phyloP scores from a whole-genome alignment of 345 rosid species.

The Reutealis trisperma region DNA sequence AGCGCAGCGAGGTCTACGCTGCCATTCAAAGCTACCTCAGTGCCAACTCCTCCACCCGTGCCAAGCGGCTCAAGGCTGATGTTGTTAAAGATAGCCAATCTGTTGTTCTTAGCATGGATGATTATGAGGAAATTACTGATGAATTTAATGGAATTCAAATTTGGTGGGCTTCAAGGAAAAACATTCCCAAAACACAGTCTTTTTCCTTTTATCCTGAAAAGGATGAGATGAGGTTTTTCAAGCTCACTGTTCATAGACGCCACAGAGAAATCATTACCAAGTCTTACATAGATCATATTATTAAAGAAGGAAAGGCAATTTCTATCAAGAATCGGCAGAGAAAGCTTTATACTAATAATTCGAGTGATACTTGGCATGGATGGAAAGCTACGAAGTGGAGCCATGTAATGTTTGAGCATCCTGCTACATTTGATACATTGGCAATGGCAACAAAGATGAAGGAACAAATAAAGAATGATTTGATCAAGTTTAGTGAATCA shows the following conservation, averaged over 20 bases:
- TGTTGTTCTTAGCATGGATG: constrained; percentile 15
- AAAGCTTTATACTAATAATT: constrained; percentile 1
- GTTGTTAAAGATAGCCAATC: background rate
- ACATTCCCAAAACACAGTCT: background rate
- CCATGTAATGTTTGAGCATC: constrained; percentile 12
- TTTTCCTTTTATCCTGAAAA: background rate
- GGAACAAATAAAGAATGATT: background rate
- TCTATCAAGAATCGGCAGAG: background rate
- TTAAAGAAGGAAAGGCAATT: background rate
- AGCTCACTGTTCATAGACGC: background rate
- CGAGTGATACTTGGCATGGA: background rate
- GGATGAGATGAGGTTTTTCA: constrained; percentile 10
- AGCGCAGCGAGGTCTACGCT: background rate
- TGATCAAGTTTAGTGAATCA: constrained; percentile 1
- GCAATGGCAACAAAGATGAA: constrained; percentile 2
- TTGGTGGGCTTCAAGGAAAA: constrained; percentile 16
- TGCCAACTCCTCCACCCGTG: background rate
- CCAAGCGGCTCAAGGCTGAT: constrained; percentile 8
- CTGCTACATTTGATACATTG: constrained; percentile 6
- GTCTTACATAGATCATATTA: constrained; percentile 8
- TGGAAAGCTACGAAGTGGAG: background rate
- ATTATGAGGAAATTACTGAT: constrained; percentile 12
- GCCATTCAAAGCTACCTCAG: constrained; percentile 15
- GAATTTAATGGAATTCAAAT: constrained; percentile 6
- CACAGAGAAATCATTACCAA: background rate